Evolutionary conservation across 2,329 filamentous ascomycete genomes (phyloP), one percentile per base, ranked within the genome.

Genomic region (Beauveria sp.): DNA sequence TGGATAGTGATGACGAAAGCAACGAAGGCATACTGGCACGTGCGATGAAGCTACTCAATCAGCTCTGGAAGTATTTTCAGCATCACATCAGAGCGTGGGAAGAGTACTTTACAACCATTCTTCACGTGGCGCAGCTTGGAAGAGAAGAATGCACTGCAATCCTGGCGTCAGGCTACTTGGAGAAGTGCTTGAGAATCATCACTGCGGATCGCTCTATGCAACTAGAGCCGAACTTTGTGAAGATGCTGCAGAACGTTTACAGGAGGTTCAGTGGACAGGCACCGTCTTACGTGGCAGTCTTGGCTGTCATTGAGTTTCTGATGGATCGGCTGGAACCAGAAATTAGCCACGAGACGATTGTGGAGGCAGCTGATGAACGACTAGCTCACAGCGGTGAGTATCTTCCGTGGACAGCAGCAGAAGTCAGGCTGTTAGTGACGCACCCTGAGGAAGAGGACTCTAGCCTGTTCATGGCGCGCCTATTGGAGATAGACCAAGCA

Each of bases 91-190:
- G 86, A 62, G 83, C 88, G 3, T 95, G 90, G 90, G 83, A 87
- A 48, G 89, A 93, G 68, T 88, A 88, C 62, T 93, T 93, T 69
- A 82, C 83, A 14, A 80, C 89, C n/a, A 77, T 93, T 64, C 70
- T 82, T n/a, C 77, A 77, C n/a, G 88, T 93, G 69, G 84, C 85
- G 16, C 78, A 76, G 51, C 73, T 90, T 60, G 88, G 88, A 1
- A 73, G 77, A 3, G 71, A 78, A 5, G 87, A 91, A 70, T 78
- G 82, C 22, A 76, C 77, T 2, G 69, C 81, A 6, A 76, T 92
- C 26, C 76, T 93, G 26, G 81, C 85, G 12, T 76, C 80, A 38
- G 81, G 83, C 26, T 89, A 86, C 66, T 75, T 93, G 22, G 69
- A 76, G 46, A 85, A 79, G 65, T 78, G 84, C 31, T 64, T 90